Conservation (phyloP, 2,329 filamentous ascomycete genomes). For the Fusarium sp. region DNA sequence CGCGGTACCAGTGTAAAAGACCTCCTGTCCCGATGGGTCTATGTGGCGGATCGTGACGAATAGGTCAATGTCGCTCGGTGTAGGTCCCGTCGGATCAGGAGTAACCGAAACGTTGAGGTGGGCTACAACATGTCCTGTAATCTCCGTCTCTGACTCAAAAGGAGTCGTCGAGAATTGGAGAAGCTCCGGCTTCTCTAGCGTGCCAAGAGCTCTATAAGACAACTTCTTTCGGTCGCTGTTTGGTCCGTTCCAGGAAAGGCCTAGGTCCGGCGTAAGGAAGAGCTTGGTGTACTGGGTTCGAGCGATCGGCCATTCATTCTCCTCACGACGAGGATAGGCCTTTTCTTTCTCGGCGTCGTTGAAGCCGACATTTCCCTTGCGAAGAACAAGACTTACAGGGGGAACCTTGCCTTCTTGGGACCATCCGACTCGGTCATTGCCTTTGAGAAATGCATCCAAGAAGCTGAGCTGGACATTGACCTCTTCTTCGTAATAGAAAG, state of each 20-base stretch:
- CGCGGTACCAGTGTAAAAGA: slow-evolving; percentile 74
- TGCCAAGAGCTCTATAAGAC: slow-evolving; percentile 70
- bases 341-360: slow-evolving; percentile 72
- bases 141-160: slow-evolving; percentile 73
- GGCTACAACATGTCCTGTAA: slow-evolving; percentile 75
- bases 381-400: slow-evolving; percentile 69
- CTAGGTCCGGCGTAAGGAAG: slow-evolving; percentile 63
- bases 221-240: slow-evolving; percentile 52
- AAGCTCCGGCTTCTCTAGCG: slow-evolving; percentile 62
- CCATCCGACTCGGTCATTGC: slow-evolving; percentile 73
- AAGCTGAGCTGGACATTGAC: slow-evolving; percentile 76
- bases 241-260: slow-evolving; percentile 45
- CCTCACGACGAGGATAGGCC: slow-evolving; percentile 64
- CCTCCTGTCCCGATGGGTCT: slow-evolving; percentile 63
- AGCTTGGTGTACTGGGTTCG: slow-evolving; percentile 73
- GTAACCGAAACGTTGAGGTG: slow-evolving; percentile 74
- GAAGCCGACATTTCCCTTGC: slow-evolving; percentile 75
- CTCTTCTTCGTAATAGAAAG: slow-evolving; percentile 78
- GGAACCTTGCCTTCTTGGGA: slow-evolving; percentile 66
- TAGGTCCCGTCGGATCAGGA: slow-evolving; percentile 57
- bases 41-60: slow-evolving; percentile 73
- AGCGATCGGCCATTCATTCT: slow-evolving; percentile 75
- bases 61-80: slow-evolving; percentile 67
- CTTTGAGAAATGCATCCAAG: slow-evolving; percentile 77
- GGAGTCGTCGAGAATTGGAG: slow-evolving; percentile 68